These are phyloP conservation scores for Leishmania mexicana DNA, from an alignment of 208 protist species.

Conservation along the genomic window DNA sequence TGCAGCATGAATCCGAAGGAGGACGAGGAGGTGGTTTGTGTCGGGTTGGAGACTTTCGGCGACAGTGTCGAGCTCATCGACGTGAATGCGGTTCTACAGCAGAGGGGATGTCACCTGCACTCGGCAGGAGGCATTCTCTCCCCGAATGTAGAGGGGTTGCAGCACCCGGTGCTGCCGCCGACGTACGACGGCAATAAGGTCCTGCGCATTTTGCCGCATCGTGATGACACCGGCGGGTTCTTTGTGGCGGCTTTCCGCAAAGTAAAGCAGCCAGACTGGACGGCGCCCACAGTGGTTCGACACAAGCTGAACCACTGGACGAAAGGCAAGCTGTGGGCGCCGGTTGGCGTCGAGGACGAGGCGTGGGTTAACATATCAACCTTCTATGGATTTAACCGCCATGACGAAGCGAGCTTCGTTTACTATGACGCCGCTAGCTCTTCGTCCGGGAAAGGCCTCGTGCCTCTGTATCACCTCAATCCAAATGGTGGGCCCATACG, in stretches of 20 bases:
- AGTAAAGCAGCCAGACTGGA: conserved; percentile 47
- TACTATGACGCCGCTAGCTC: conserved; percentile 33
- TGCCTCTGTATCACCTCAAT: conserved; percentile 89
- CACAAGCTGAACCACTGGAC: conserved; percentile 91
- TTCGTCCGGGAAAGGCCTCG: conserved; percentile 32
- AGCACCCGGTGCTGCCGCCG: conserved; percentile 38
- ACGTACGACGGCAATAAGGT: conserved; percentile 79
- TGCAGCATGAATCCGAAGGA: conserved; percentile 97
- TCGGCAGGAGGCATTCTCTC: conserved; percentile 62
- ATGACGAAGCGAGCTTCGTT: conserved; percentile 36
- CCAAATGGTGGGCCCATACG: conserved; percentile 69
- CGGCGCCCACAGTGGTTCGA: conserved; percentile 37
- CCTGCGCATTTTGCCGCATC: conserved; percentile 85
- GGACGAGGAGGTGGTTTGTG: conserved; percentile 95
- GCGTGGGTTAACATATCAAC: conserved; percentile 72
- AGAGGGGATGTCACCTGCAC: conserved; percentile 52
- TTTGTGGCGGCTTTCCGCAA: conserved; percentile 91
- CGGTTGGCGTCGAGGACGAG: conserved; percentile 60
- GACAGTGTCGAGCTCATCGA: conserved; percentile 87
- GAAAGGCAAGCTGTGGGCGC: conserved; percentile 81
- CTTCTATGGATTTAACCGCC: conserved; percentile 81
- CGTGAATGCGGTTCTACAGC: conserved; percentile 63
- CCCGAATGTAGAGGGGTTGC: conserved; percentile 56
- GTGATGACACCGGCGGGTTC: conserved; percentile 91
- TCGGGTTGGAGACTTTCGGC: conserved; percentile 74